phyloP scores from a whole-genome alignment of 1,139 yeast species.

The Suhomyces chickasaworum region DNA sequence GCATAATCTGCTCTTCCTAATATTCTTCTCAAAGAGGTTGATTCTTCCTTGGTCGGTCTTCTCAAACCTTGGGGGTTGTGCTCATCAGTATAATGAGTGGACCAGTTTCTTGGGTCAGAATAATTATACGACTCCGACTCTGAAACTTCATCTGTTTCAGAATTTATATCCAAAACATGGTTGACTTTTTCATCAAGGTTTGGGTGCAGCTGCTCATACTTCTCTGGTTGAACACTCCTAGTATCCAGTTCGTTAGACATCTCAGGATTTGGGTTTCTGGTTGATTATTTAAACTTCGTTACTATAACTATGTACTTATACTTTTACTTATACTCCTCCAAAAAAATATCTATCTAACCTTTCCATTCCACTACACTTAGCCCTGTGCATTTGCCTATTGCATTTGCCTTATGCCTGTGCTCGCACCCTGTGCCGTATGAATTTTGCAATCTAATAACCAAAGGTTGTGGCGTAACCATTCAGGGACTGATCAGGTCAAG shows the following conservation, averaged over 20 bases:
- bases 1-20: constrained; percentile 22
- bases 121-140: constrained; percentile 16
- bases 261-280: not conserved
- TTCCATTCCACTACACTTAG: not conserved
- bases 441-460: not conserved
- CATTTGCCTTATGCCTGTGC: not conserved
- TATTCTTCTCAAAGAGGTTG: constrained; percentile 20
- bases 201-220: not conserved
- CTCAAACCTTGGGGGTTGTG: constrained; percentile 25
- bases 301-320: not conserved
- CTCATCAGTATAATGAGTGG: constrained; percentile 22
- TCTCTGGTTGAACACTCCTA: not conserved
- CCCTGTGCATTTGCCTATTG: no score
- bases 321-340: not conserved
- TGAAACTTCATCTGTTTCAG: not conserved
- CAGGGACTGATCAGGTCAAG: not conserved
- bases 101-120: constrained; percentile 23
- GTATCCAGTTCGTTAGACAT: not conserved
- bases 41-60: constrained; percentile 21
- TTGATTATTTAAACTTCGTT: not conserved
- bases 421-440: not conserved
- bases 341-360: not conserved
- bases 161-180: not conserved
- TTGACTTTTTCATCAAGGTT: not conserved
- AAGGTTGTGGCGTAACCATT: not conserved